Conservation (phyloP, 2,329 filamentous ascomycete genomes). For the Cercospora janseana region DNA sequence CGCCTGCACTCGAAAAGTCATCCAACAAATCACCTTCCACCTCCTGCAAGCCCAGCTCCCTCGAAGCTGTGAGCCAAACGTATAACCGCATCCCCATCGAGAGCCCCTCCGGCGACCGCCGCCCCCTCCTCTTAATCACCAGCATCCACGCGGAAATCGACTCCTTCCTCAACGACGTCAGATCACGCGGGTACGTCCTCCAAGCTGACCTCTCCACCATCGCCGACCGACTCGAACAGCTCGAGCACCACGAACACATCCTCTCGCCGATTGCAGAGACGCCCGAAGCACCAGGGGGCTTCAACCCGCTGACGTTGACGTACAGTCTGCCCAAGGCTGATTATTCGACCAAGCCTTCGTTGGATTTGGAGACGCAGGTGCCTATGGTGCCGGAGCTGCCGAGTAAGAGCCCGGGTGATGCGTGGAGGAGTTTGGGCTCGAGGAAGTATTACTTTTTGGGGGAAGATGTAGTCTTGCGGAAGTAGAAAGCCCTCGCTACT, state of each 20-base stretch:
- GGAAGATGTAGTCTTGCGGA: conserved; percentile 11
- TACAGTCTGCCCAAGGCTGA: conserved; percentile 11
- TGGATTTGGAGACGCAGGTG: background rate
- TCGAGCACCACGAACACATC: conserved; percentile 14
- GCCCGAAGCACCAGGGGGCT: conserved; percentile 12
- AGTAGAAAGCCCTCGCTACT: background rate
- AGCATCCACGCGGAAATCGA: conserved; percentile 11
- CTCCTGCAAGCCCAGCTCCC: conserved; percentile 1
- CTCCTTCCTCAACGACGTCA: conserved; percentile 10
- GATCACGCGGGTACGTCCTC: conserved; percentile 10
- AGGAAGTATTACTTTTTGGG: conserved; percentile 13
- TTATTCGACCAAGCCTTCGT: conserved; percentile 10
- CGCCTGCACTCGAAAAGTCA: background rate
- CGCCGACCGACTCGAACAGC: background rate
- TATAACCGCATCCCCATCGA: background rate
- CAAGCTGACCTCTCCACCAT: conserved; percentile 7
- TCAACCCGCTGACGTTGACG: conserved; percentile 10
- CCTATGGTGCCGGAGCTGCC: background rate
- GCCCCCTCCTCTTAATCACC: background rate
- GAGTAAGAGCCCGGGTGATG: background rate
- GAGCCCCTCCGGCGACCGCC: background rate
- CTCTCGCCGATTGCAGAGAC: conserved; percentile 14
- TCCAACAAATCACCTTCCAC: background rate
- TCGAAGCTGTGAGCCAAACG: background rate
- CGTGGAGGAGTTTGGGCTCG: conserved; percentile 13